phyloP scores from a whole-genome alignment of 2,329 filamentous ascomycete genomes.

The Penicillium olsonii region DNA sequence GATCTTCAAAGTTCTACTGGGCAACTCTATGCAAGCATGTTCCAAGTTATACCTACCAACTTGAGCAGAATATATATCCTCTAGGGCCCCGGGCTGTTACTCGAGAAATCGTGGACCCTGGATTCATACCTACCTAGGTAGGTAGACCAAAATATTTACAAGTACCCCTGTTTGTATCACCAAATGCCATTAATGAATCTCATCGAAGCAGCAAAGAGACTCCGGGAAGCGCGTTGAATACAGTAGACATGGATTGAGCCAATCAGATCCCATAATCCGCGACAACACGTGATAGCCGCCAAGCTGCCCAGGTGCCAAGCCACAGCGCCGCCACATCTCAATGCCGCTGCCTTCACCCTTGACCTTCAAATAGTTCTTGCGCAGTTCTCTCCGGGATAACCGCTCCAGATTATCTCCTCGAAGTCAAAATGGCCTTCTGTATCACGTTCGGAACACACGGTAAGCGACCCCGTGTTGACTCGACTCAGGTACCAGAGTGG shows the following conservation, averaged over 20 bases:
- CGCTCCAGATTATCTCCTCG: not conserved
- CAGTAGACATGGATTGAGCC: constrained; percentile 6
- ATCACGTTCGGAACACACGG: constrained; percentile 47
- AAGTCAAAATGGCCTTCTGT: constrained; percentile 41
- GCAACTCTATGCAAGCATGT: too few relatives aligned
- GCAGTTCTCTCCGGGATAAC: not conserved
- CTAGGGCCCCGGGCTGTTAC: too few relatives aligned
- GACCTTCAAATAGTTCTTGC: constrained; percentile 7
- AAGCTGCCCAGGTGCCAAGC: constrained; percentile 33
- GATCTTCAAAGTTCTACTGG: too few relatives aligned
- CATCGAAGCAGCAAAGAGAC: too few relatives aligned
- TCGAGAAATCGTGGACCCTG: too few relatives aligned
- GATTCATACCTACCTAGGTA: too few relatives aligned
- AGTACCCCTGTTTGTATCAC: too few relatives aligned
- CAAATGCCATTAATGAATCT: too few relatives aligned
- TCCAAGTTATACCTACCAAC: too few relatives aligned
- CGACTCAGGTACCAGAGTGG: constrained; percentile 10
- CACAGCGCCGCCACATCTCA: constrained; percentile 38
- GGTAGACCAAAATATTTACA: too few relatives aligned
- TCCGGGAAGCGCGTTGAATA: not conserved
- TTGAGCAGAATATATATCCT: too few relatives aligned
- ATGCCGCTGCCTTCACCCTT: constrained; percentile 31
- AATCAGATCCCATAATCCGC: constrained; percentile 13
- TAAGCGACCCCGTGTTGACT: constrained; percentile 21
- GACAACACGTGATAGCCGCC: constrained; percentile 27